Evolutionary conservation across 192 early-diverging fungal species (phyloP), one percentile per base, ranked within the genome.

Genomic region (Coemansia sp.): DNA sequence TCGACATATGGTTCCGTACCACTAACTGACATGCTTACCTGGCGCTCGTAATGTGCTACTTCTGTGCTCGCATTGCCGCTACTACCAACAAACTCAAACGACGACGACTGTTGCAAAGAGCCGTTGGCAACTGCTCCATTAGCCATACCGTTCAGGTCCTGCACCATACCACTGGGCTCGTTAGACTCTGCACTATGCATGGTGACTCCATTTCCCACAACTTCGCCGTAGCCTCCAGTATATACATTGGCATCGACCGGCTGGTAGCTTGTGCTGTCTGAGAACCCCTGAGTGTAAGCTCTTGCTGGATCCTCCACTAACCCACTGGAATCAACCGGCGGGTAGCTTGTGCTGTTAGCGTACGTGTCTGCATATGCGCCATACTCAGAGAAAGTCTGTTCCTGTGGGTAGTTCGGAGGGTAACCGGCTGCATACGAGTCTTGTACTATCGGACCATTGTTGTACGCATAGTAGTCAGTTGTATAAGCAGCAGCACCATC

Each of bases 1-100:
- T 69, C 68, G 10, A n/a, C 17, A n/a, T 34, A 42, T n/a, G 37
- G 34, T n/a, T 60, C 52, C 1, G 22, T n/a, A 14, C 40, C 40
- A 14, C 12, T 21, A 11, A 21, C 50, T 23, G 52, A 5, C 52
- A 54, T 28, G 23, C 52, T 54, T 54, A n/a, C 25, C 3, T 31
- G 25, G 28, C 52, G 23, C 26, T 54, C 52, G 14, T 25, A 2
- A 3, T 54, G 28, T 8, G 46, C 5, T 17, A 8, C n/a, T 8
- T 48, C 46, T 1, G 19, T 48, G 46, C 40, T 42, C 40, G 40
- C 40, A 11, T 42, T 42, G 40, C 15, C 14, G 14, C 11, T 42
- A n/a, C 40, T 42, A 14, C 5, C 40, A 15, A 42, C 14, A 42
- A 42, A n/a, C 40, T 42, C 40, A 42, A 42, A 42, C 40, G 40